Percentiles rank a stretch among this genome's conserved stretches.
Conservation (phyloP, 306 rosid genomes). For the Corylus americana region DNA sequence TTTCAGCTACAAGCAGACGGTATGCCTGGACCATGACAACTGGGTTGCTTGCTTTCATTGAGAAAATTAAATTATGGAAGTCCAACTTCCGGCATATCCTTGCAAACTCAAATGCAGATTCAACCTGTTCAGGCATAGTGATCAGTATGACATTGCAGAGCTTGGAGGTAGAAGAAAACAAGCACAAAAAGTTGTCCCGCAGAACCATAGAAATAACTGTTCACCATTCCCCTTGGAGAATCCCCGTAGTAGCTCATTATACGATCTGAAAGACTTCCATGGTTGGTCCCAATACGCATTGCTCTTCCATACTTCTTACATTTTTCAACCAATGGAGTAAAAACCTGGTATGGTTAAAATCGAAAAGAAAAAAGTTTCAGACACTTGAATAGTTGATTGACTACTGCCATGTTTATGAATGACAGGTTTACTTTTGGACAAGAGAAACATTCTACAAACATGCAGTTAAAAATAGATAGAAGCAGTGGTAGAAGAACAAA, state of each 20-base stretch:
- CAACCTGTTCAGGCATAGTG: constrained; percentile 66
- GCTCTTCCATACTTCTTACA: constrained; percentile 99
- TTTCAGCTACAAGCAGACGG: constrained; percentile 92
- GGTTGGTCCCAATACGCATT: constrained; percentile 99
- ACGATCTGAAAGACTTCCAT: constrained; percentile 99
- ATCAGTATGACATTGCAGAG: constrained; percentile 14
- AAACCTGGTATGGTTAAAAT: constrained; percentile 52
- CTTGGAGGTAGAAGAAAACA: constrained; percentile 12
- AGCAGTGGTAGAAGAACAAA: neutral
- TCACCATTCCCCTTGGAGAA: constrained; percentile 99
- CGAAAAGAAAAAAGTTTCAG: constrained; percentile 4
- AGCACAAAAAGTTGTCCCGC: neutral
- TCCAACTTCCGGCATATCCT: constrained; percentile 94
- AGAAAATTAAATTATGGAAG: constrained; percentile 86
- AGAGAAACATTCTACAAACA: neutral
- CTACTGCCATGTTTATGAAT: neutral
- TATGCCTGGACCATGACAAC: constrained; percentile 98
- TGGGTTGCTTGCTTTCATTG: constrained; percentile 99
- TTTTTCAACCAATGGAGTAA: constrained; percentile 92
- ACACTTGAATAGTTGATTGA: neutral
- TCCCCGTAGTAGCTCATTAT: constrained; percentile 99
- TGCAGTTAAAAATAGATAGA: constrained; percentile 7
- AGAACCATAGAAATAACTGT: constrained; percentile 24
- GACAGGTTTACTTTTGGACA: constrained; percentile 6
- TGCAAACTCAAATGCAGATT: constrained; percentile 99